phyloP scores from a whole-genome alignment of 2,329 filamentous ascomycete genomes.

The Coniochaeta sp. region DNA sequence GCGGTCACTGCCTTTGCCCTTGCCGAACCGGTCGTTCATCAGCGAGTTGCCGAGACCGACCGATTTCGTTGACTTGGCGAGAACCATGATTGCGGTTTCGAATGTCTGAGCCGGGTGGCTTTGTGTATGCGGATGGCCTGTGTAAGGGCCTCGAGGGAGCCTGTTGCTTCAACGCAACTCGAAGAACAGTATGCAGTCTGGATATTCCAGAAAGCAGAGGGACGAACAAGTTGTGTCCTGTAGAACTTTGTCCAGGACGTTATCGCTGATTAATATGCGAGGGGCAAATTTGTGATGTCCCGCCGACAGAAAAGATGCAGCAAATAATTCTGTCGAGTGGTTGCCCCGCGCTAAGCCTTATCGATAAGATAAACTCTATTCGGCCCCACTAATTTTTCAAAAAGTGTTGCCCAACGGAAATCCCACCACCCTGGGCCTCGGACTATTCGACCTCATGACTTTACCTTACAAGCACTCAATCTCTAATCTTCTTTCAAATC shows the following conservation, averaged over 20 bases:
- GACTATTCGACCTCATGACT: neutral
- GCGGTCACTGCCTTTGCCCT: conserved; percentile 77
- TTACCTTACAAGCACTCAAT: neutral
- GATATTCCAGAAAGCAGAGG: neutral
- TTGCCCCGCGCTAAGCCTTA: conserved; percentile 2
- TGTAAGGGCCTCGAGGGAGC: neutral
- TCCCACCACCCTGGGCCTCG: neutral
- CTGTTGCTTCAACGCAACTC: neutral
- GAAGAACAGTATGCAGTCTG: neutral
- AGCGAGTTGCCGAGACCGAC: conserved; percentile 94
- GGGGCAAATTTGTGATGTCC: conserved; percentile 36
- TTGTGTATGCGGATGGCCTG: neutral
- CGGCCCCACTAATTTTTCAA: neutral
- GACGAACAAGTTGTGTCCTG: neutral
- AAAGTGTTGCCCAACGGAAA: neutral
- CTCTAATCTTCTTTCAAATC: neutral
- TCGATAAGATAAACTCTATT: conserved; percentile 11
- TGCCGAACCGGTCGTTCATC: conserved; percentile 98
- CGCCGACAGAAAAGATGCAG: neutral
- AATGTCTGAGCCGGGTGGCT: neutral
- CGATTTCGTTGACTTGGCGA: conserved; percentile 87
- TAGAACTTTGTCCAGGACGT: neutral
- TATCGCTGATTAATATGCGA: conserved; percentile 4
- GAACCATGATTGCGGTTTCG: conserved; percentile 37
- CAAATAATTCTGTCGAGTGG: conserved; percentile 17